Conservation (phyloP, 2,329 filamentous ascomycete genomes). For the Trichoderma citrinoviride region DNA sequence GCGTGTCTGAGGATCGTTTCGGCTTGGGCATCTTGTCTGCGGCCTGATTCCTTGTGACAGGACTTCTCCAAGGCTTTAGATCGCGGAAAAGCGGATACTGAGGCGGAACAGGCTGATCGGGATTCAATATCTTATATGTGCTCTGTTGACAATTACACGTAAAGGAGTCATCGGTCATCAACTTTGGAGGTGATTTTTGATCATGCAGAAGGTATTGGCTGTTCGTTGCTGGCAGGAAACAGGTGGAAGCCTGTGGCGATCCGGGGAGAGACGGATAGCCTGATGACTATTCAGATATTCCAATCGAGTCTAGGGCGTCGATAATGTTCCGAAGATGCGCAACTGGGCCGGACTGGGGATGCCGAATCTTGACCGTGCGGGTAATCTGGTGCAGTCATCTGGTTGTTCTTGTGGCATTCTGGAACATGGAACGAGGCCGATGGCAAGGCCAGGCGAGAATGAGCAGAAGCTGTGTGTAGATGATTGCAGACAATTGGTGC, state of each 20-base stretch:
- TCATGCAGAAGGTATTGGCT: background rate
- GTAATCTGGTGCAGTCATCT: too few species aligned
- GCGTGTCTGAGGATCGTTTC: background rate
- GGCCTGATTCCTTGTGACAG: background rate
- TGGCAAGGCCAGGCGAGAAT: too few species aligned
- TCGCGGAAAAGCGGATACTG: slow-evolving; percentile 1
- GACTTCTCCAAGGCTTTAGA: background rate
- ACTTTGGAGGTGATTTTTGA: background rate
- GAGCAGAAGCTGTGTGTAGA: too few species aligned
- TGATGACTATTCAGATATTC: slow-evolving; percentile 15
- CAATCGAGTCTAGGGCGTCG: slow-evolving; percentile 15
- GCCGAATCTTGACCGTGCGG: background rate
- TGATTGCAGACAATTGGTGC: too few species aligned
- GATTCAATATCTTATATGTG: background rate
- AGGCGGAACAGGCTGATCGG: background rate
- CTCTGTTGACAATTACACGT: background rate
- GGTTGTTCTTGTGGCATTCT: too few species aligned
- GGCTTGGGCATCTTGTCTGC: slow-evolving; percentile 4
- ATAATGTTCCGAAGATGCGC: slow-evolving; percentile 2
- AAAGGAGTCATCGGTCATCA: background rate
- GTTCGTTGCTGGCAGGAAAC: background rate
- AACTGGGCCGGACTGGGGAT: background rate
- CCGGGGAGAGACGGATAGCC: background rate
- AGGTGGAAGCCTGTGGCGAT: background rate
- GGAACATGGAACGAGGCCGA: too few species aligned